phyloP scores from a whole-genome alignment of 2,329 filamentous ascomycete genomes.

The Colletotrichum limetticola region DNA sequence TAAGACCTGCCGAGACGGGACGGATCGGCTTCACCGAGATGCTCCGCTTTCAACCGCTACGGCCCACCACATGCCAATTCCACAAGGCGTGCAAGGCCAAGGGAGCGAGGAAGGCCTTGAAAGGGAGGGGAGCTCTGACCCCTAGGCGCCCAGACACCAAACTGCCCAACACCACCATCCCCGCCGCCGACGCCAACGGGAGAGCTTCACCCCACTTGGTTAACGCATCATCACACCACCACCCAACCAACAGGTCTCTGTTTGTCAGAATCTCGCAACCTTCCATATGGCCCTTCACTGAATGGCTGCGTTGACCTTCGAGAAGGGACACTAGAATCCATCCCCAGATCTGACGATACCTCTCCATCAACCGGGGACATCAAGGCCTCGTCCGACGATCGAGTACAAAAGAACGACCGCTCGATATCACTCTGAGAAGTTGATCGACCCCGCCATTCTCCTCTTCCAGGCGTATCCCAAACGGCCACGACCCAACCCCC shows the following conservation, averaged over 20 bases:
- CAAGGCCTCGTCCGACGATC: neutral
- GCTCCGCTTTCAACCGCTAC: neutral
- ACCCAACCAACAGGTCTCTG: conserved; percentile 34
- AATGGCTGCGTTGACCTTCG: conserved; percentile 22
- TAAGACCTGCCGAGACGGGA: neutral
- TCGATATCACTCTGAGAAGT: conserved; percentile 17
- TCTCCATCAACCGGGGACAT: conserved; percentile 6
- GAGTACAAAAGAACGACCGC: conserved; percentile 19
- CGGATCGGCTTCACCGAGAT: neutral
- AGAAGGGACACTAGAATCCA: conserved; percentile 22
- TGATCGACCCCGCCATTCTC: conserved; percentile 28
- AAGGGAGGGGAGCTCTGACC: conserved; percentile 4
- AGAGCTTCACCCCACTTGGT: conserved; percentile 35
- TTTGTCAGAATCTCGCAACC: conserved; percentile 36
- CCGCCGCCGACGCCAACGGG: conserved; percentile 10
- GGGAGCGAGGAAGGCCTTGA: neutral
- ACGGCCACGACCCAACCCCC: neutral
- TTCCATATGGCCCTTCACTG: conserved; percentile 25
- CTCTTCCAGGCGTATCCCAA: neutral
- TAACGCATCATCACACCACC: conserved; percentile 34
- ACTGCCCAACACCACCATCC: neutral
- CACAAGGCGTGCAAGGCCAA: neutral
- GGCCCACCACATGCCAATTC: neutral
- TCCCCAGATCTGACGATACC: conserved; percentile 25
- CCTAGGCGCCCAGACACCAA: neutral